phyloP scores from a whole-genome alignment of 345 rosid genomes.

The Dipteronia sinensis region DNA sequence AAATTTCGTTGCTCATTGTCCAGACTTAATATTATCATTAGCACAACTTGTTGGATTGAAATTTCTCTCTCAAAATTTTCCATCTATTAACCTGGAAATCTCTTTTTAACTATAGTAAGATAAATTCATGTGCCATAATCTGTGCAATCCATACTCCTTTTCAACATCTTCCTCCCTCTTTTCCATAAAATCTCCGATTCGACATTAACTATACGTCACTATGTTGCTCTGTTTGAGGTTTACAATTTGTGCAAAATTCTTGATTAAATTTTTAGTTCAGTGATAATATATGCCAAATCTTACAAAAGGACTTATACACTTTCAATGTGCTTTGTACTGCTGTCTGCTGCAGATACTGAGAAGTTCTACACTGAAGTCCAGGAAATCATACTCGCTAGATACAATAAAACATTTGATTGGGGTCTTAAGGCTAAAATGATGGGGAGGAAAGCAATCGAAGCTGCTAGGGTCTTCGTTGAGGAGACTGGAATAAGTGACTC shows the following conservation, averaged over 20 bases:
- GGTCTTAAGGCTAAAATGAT: conserved; percentile 94
- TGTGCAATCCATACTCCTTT: not conserved
- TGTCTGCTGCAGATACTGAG: conserved; percentile 72
- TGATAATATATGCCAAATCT: not conserved
- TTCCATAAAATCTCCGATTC: not conserved
- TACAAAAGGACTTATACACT: not conserved
- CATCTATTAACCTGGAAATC: not conserved
- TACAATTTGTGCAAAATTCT: not conserved
- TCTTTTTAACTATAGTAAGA: not conserved
- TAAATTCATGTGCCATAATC: not conserved
- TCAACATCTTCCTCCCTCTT: not conserved
- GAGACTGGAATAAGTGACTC: conserved; percentile 82
- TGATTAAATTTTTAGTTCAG: not conserved
- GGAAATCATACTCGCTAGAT: conserved; percentile 80
- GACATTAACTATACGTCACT: not conserved
- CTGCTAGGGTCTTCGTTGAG: conserved; percentile 76
- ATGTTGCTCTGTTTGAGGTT: not conserved
- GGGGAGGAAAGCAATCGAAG: conserved; percentile 90
- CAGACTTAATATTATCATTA: no score
- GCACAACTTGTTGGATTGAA: not conserved
- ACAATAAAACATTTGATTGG: conserved; percentile 88
- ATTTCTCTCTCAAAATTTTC: not conserved
- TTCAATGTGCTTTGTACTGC: conserved; percentile 11
- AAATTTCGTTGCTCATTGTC: no score
- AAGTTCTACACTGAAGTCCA: conserved; percentile 90